Conservation (phyloP, 1,139 yeast genomes). For the Taphrina confusa region DNA sequence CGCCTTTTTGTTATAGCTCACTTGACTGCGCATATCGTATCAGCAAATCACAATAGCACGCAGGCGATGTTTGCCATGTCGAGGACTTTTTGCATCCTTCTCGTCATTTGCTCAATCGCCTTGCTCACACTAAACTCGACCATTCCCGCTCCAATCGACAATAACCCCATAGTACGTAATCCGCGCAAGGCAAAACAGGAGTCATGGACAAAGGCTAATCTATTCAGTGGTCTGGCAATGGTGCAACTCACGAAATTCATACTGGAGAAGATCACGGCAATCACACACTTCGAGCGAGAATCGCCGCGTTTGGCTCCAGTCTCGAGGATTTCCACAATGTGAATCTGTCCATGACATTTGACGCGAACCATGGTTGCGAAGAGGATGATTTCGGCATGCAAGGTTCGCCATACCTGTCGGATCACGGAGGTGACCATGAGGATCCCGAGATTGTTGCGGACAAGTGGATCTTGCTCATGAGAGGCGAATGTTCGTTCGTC, state of each 20-base stretch:
- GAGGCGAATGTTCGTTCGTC: slow-evolving; percentile 50
- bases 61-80: slow-evolving; percentile 14
- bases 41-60: neutral
- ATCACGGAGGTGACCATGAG: neutral
- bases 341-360: neutral
- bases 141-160: slow-evolving; percentile 10
- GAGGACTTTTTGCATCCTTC: slow-evolving; percentile 10
- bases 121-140: slow-evolving; percentile 15
- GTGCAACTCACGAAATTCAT: slow-evolving; percentile 24
- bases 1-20: neutral
- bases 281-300: slow-evolving; percentile 44
- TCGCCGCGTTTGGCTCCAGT: slow-evolving; percentile 48
- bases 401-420: neutral
- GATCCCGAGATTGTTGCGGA: neutral
- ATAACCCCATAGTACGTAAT: slow-evolving; percentile 17
- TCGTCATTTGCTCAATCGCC: slow-evolving; percentile 18
- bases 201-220: no score
- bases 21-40: neutral
- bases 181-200: neutral
- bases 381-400: neutral
- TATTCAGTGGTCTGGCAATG: slow-evolving; percentile 11
- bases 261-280: slow-evolving; percentile 29
- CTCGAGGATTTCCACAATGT: slow-evolving; percentile 39
- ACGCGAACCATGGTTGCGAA: slow-evolving; percentile 3
- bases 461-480: slow-evolving; percentile 45